phyloP scores from a whole-genome alignment of 441 rosid genomes.

The Bruguiera hainesii region DNA sequence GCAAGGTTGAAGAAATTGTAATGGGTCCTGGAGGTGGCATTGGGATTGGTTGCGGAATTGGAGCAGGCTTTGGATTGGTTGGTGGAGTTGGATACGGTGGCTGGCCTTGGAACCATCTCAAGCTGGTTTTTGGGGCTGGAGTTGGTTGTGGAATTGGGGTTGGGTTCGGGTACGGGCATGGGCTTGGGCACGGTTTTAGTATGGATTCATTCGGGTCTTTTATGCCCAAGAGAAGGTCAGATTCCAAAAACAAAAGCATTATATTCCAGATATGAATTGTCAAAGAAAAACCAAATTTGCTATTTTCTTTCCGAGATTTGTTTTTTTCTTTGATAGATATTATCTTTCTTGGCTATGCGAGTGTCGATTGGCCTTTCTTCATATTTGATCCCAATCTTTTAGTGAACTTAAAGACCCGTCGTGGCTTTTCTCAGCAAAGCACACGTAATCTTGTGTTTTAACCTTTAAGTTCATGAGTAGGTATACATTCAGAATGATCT shows the following conservation, averaged over 20 bases:
- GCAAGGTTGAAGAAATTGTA: constrained; percentile 38
- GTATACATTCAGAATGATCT: no score
- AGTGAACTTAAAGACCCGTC: not conserved
- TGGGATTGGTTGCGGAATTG: constrained; percentile 74
- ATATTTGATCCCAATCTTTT: not conserved
- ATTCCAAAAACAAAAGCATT: constrained; percentile 21
- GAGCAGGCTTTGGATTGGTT: constrained; percentile 56
- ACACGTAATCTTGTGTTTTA: not conserved
- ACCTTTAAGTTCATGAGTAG: no score
- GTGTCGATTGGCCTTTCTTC: no score
- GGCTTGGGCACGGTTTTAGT: constrained; percentile 61
- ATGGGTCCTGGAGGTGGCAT: constrained; percentile 65
- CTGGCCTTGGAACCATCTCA: constrained; percentile 48
- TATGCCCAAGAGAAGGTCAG: constrained; percentile 18
- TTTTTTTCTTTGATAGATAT: not conserved
- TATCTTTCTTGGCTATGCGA: no score
- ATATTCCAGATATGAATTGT: constrained; percentile 6
- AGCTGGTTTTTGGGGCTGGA: constrained; percentile 55
- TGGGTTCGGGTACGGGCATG: constrained; percentile 67
- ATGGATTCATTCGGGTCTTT: constrained; percentile 37
- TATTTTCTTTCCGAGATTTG: not conserved
- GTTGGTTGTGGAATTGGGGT: constrained; percentile 70
- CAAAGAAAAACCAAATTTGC: no score
- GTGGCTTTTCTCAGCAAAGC: not conserved
- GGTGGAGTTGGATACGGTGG: constrained; percentile 63